These are phyloP conservation scores for Jatropha podagrica DNA, from an alignment of 441 rosid species.

Conservation along the genomic window DNA sequence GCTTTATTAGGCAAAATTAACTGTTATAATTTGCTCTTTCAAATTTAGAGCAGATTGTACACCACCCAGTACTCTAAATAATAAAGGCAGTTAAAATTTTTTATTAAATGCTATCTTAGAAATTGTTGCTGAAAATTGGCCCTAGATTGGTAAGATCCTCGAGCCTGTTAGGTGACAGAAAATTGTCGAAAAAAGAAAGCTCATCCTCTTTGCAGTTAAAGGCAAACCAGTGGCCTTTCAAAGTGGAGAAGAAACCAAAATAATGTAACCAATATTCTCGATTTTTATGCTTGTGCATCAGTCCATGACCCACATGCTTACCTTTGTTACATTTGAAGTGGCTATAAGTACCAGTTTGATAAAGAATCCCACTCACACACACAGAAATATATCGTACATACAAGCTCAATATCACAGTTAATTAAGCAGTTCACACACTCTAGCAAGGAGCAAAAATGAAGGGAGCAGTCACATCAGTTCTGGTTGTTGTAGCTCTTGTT, in stretches of 20 bases:
- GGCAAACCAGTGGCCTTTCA: background rate
- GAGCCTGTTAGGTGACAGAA: no score
- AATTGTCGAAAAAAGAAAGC: no score
- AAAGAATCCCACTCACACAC: background rate
- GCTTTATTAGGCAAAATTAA: no score
- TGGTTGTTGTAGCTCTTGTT: slow-evolving; percentile 21
- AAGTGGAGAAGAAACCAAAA: background rate
- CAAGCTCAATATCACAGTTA: background rate
- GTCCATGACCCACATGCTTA: background rate
- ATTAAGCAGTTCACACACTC: background rate
- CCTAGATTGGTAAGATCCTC: no score
- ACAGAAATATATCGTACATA: background rate
- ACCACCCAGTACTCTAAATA: no score
- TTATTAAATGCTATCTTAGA: no score
- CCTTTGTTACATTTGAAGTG: background rate
- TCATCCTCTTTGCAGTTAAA: no score
- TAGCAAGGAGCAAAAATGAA: slow-evolving; percentile 23
- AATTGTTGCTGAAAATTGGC: no score
- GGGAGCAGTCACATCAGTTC: slow-evolving; percentile 13
- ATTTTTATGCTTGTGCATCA: background rate
- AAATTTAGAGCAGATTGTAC: no score
- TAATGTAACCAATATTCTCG: background rate
- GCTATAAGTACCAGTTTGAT: background rate
- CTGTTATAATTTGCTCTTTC: no score
- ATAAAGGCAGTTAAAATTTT: no score